phyloP scores from a whole-genome alignment of 2,329 filamentous ascomycete species.

The Cercospora sp. region DNA sequence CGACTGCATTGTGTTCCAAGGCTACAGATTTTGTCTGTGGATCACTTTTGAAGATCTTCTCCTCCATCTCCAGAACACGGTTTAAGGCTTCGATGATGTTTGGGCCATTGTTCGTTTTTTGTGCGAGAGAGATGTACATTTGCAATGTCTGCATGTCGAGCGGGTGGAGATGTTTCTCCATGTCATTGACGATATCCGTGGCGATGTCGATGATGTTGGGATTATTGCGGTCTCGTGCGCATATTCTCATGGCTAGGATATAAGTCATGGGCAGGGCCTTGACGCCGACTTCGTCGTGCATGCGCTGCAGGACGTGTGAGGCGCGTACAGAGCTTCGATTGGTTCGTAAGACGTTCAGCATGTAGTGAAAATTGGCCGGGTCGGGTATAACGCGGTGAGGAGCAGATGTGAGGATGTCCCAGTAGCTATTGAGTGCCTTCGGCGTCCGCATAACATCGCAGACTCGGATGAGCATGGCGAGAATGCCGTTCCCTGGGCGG shows the following conservation, averaged over 20 bases:
- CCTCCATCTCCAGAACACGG: conserved; percentile 27
- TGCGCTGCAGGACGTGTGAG: conserved; percentile 56
- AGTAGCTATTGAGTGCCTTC: conserved; percentile 70
- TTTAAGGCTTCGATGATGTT: conserved; percentile 34
- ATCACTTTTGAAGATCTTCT: conserved; percentile 9
- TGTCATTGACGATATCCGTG: conserved; percentile 63
- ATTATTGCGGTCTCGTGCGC: conserved; percentile 75
- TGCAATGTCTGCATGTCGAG: conserved; percentile 56
- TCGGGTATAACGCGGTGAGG: conserved; percentile 69
- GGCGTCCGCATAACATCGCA: conserved; percentile 62
- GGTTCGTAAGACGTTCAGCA: conserved; percentile 66
- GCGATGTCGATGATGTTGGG: conserved; percentile 66
- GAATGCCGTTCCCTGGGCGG: conserved; percentile 54
- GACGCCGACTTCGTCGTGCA: conserved; percentile 32
- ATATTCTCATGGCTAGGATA: conserved; percentile 71
- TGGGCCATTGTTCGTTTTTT: conserved; percentile 42
- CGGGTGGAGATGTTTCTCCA: conserved; percentile 50
- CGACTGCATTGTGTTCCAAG: conserved; percentile 17
- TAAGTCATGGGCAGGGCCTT: conserved; percentile 55
- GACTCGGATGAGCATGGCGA: conserved; percentile 69
- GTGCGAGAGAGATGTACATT: conserved; percentile 59
- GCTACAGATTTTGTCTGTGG: not conserved
- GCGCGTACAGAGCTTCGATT: conserved; percentile 65
- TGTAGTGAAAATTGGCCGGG: conserved; percentile 65
- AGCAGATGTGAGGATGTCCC: conserved; percentile 66